A percentile compares a stretch with the other conserved stretches of the same genome.
phyloP scores from a whole-genome alignment of 2,329 filamentous ascomycete genomes.

The Cytospora piceae region DNA sequence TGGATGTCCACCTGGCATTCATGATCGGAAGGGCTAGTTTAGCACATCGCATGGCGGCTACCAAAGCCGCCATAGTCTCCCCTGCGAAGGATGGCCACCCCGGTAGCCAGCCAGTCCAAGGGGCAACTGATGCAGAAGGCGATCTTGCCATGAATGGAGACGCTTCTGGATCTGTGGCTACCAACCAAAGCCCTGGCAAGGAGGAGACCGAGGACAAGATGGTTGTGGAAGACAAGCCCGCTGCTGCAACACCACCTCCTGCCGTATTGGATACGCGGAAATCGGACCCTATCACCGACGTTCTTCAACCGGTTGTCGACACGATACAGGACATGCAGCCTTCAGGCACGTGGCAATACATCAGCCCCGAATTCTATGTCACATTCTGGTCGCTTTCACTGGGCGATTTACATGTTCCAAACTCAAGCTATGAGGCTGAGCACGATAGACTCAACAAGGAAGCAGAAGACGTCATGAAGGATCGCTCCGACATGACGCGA shows the following conservation, averaged over 20 bases:
- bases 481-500: constrained; percentile 73
- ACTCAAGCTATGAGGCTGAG: constrained; percentile 77
- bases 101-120: constrained; percentile 33
- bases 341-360: constrained; percentile 65
- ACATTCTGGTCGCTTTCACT: constrained; percentile 92
- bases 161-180: constrained; percentile 19
- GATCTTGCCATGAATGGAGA: constrained; percentile 52
- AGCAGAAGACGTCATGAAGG: constrained; percentile 67
- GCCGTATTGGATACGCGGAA: constrained; percentile 41
- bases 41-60: constrained; percentile 59
- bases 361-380: constrained; percentile 82
- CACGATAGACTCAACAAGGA: constrained; percentile 69
- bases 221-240: constrained; percentile 38
- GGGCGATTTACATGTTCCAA: constrained; percentile 77
- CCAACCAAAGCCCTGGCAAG: constrained; percentile 13
- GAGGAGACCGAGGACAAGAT: constrained; percentile 39
- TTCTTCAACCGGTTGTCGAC: constrained; percentile 75
- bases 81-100: constrained; percentile 39
- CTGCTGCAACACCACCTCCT: constrained; percentile 33
- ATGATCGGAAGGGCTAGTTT: constrained; percentile 79
- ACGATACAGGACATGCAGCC: constrained; percentile 66
- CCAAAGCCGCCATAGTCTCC: constrained; percentile 22
- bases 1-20: constrained; percentile 83
- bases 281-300: constrained; percentile 63
- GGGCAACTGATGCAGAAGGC: constrained; percentile 55